Evolutionary conservation across 257 asterid genomes (phyloP).

Genomic region (Solanum dulcamara): DNA sequence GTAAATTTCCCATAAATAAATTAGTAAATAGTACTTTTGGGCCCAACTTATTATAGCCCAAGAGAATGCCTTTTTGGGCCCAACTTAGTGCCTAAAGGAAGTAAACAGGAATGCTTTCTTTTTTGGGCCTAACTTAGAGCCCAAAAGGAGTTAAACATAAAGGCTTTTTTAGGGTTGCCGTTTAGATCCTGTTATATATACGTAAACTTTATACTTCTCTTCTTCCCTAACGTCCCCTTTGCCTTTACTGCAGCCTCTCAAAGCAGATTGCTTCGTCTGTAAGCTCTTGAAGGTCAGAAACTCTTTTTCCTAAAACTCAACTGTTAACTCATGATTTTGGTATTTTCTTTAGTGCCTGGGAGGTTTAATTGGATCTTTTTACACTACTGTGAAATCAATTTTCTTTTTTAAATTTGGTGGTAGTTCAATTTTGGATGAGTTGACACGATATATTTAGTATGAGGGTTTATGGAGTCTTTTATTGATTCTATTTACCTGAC

Average conservation of each 20-base stretch:
- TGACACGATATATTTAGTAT: slow-evolving; percentile 1
- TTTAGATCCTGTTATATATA: background rate
- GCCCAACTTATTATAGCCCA: background rate
- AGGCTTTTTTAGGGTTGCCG: background rate
- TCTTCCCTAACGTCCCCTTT: background rate
- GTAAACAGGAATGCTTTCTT: background rate
- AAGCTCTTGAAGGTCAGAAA: background rate
- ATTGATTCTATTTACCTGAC: slow-evolving; percentile 3
- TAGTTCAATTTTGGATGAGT: background rate
- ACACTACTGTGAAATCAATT: background rate
- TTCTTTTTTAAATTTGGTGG: background rate
- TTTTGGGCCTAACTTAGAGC: background rate
- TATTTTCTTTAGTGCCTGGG: background rate
- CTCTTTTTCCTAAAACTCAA: background rate
- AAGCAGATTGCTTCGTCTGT: background rate
- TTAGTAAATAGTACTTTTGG: background rate
- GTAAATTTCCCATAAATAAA: too few species aligned
- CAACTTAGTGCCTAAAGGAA: background rate
- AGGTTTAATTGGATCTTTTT: background rate
- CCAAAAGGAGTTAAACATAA: background rate
- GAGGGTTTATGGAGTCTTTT: slow-evolving; percentile 1
- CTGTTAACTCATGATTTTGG: background rate
- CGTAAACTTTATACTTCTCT: background rate
- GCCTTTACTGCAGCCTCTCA: background rate
- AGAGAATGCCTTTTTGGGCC: background rate